Evolutionary conservation across 345 rosid species (phyloP).

Genomic region (Rhodamnia argentea): DNA sequence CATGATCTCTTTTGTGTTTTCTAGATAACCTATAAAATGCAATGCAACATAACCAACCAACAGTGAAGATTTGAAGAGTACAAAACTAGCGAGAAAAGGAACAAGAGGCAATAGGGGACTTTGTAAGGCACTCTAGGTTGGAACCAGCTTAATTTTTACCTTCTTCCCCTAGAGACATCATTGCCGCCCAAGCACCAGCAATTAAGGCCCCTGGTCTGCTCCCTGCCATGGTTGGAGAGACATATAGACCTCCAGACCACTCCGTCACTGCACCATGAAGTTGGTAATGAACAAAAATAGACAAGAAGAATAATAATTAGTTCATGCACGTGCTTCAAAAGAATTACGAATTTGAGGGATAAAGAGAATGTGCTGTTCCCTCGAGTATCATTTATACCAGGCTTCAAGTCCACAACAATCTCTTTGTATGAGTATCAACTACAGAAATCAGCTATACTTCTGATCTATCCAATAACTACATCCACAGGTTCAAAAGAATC

Average conservation of each 20-base stretch:
- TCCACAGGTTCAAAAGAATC: background rate
- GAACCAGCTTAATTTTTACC: conserved; percentile 21
- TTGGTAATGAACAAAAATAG: background rate
- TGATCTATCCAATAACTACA: background rate
- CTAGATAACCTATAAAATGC: conserved; percentile 48
- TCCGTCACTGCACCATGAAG: conserved; percentile 50
- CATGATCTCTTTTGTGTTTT: conserved; percentile 67
- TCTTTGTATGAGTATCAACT: background rate
- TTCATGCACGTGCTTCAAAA: background rate
- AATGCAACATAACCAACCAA: background rate
- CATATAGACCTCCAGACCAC: conserved; percentile 94
- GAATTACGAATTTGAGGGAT: background rate
- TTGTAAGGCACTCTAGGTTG: background rate
- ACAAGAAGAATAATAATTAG: background rate
- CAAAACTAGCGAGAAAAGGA: background rate
- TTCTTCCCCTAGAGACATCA: conserved; percentile 77
- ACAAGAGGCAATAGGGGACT: background rate
- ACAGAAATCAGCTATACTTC: background rate
- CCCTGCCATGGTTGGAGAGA: conserved; percentile 91
- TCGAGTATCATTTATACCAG: background rate
- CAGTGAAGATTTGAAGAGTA: background rate
- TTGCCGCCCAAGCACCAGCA: conserved; percentile 97
- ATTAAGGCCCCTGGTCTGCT: conserved; percentile 87
- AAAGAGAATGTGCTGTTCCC: background rate
- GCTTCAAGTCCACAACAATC: background rate